A percentile compares a stretch with the other conserved stretches of the same genome.
These are phyloP conservation scores for Hyaloperonospora arabidopsidis DNA, from an alignment of 352 stramenopile genomes.

Conservation along the genomic window DNA sequence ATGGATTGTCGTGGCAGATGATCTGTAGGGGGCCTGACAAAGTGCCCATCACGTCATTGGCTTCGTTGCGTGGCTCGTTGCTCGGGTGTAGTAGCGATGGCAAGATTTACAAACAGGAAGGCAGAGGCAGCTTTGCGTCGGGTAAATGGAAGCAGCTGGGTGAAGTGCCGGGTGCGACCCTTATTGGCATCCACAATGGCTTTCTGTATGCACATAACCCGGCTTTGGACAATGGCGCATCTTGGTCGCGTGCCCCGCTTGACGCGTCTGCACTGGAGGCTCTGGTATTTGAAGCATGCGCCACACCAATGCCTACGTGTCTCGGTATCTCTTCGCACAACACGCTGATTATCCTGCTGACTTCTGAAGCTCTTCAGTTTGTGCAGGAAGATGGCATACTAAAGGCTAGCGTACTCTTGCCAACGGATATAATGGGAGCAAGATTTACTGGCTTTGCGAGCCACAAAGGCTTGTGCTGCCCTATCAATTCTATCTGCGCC, in stretches of 20 bases:
- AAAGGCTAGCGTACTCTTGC: conserved; percentile 31
- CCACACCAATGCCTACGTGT: conserved; percentile 18
- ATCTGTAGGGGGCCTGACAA: conserved; percentile 41
- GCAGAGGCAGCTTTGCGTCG: conserved; percentile 49
- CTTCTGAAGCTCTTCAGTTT: conserved; percentile 34
- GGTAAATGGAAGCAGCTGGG: conserved; percentile 54
- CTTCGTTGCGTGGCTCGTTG: conserved; percentile 56
- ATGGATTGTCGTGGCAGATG: conserved; percentile 38
- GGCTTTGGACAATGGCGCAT: not conserved
- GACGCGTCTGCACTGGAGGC: conserved; percentile 39
- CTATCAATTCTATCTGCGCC: conserved; percentile 80
- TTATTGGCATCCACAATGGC: conserved; percentile 66
- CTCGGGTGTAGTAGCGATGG: conserved; percentile 53
- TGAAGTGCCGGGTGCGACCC: conserved; percentile 29
- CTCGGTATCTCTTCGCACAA: conserved; percentile 74
- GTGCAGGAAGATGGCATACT: conserved; percentile 29
- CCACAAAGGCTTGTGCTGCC: conserved; percentile 77
- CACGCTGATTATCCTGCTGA: conserved; percentile 60
- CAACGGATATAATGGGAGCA: conserved; percentile 8
- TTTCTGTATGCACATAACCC: conserved; percentile 53
- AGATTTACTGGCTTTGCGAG: conserved; percentile 59
- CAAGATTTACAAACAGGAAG: conserved; percentile 61
- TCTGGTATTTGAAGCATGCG: conserved; percentile 39
- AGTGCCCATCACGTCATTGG: conserved; percentile 44
- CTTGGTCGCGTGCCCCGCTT: conserved; percentile 53